Evolutionary conservation across 305 asterid species (phyloP).

Genomic region (Fraxinus floribunda): DNA sequence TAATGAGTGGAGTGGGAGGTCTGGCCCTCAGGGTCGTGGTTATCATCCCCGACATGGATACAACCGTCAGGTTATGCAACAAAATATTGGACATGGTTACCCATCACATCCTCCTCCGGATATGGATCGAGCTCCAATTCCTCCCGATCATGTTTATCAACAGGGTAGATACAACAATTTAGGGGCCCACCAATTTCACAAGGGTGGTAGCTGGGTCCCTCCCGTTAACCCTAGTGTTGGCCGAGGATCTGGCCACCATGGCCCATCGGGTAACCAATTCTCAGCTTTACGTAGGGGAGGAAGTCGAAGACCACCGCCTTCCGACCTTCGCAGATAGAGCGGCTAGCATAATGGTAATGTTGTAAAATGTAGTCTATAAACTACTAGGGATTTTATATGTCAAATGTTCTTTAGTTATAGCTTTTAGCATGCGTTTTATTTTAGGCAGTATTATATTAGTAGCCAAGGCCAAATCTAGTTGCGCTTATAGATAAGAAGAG

Average conservation of each 20-base stretch:
- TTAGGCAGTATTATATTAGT: not conserved
- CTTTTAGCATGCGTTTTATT: not conserved
- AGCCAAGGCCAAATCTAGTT: not conserved
- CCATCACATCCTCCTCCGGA: slow-evolving; percentile 39
- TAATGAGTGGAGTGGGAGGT: slow-evolving; percentile 27
- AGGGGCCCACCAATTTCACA: slow-evolving; percentile 32
- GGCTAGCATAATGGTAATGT: slow-evolving; percentile 9
- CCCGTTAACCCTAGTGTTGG: slow-evolving; percentile 41
- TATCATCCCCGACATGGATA: slow-evolving; percentile 38
- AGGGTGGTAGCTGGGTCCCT: slow-evolving; percentile 35
- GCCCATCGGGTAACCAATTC: slow-evolving; percentile 57
- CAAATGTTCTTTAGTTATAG: not conserved
- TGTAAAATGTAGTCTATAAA: slow-evolving; percentile 14
- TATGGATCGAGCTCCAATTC: slow-evolving; percentile 34
- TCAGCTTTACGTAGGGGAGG: slow-evolving; percentile 62
- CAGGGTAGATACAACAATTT: slow-evolving; percentile 38
- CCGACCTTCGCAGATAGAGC: slow-evolving; percentile 48
- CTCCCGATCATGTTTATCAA: slow-evolving; percentile 39
- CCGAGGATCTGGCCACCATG: slow-evolving; percentile 49
- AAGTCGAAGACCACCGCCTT: slow-evolving; percentile 55
- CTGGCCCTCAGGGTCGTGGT: slow-evolving; percentile 29
- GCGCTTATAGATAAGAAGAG: not conserved
- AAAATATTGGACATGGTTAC: slow-evolving; percentile 36
- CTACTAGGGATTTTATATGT: not conserved
- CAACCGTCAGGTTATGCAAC: slow-evolving; percentile 36